Conservation (phyloP, 352 stramenopile species). For the Paralagenidium karlingii region DNA sequence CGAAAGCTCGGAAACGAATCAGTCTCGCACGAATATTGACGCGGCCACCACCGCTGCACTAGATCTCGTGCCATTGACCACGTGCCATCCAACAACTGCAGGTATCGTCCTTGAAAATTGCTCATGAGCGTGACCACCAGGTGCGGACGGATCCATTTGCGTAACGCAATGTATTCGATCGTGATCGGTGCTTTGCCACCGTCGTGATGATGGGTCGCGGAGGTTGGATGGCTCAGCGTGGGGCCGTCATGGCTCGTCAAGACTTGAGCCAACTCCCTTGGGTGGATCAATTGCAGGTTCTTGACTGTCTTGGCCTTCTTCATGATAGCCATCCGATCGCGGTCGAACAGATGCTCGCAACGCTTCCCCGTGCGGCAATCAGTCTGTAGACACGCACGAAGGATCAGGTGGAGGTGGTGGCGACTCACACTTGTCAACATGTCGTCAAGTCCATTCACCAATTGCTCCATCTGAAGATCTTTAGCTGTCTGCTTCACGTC, state of each 20-base stretch:
- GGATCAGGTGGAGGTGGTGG: slow-evolving; percentile 42
- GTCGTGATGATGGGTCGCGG: too few species aligned
- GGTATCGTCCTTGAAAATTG: slow-evolving; percentile 25
- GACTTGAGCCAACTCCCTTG: too few species aligned
- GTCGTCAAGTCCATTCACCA: slow-evolving; percentile 27
- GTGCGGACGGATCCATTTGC: slow-evolving; percentile 29
- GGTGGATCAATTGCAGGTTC: too few species aligned
- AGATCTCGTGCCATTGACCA: too few species aligned
- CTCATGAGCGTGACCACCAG: slow-evolving; percentile 23
- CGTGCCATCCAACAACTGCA: slow-evolving; percentile 23
- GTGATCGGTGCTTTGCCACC: slow-evolving; percentile 14
- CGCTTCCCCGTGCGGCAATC: slow-evolving; percentile 22
- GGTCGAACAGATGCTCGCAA: too few species aligned
- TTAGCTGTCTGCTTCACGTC: slow-evolving; percentile 17
- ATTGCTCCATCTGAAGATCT: slow-evolving; percentile 11
- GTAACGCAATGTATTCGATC: slow-evolving; percentile 24
- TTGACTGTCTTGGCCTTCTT: too few species aligned
- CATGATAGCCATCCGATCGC: too few species aligned
- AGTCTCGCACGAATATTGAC: too few species aligned
- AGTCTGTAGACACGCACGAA: slow-evolving; percentile 30
- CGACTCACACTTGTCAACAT: slow-evolving; percentile 29
- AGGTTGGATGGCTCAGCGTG: too few species aligned
- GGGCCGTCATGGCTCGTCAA: too few species aligned
- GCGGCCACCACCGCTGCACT: too few species aligned
- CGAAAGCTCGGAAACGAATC: too few species aligned